Percentiles rank a stretch among this genome's conserved stretches.
These are phyloP conservation scores for Stenocarpella maydis DNA, from an alignment of 2,329 filamentous ascomycete genomes.

Conservation along the genomic window DNA sequence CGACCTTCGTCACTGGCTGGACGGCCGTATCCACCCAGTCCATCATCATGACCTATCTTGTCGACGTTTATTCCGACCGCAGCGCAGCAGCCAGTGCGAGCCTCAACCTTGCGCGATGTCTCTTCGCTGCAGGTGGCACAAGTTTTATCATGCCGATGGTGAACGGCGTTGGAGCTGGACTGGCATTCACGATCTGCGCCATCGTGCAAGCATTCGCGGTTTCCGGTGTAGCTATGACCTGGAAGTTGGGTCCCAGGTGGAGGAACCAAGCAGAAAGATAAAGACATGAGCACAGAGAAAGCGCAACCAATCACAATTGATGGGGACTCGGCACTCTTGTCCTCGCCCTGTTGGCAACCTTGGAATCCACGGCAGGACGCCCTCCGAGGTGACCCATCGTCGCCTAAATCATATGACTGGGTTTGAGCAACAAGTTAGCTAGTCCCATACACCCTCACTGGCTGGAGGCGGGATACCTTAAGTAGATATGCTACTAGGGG, in stretches of 20 bases:
- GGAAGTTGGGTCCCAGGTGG: background rate
- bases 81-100: constrained; percentile 64
- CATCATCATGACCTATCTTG: constrained; percentile 55
- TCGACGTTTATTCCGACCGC: constrained; percentile 63
- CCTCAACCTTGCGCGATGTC: constrained; percentile 64
- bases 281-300: background rate
- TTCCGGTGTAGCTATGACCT: background rate
- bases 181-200: constrained; percentile 59
- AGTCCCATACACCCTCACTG: too few species aligned
- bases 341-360: too few species aligned
- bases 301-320: too few species aligned
- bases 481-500: too few species aligned
- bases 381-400: too few species aligned
- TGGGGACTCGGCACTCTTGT: too few species aligned
- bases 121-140: constrained; percentile 62
- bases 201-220: constrained; percentile 46
- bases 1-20: constrained; percentile 58
- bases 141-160: constrained; percentile 62
- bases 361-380: too few species aligned
- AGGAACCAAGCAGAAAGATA: background rate
- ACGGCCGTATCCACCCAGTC: constrained; percentile 62
- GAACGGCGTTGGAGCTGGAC: constrained; percentile 58
- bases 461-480: too few species aligned
- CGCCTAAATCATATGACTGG: too few species aligned
- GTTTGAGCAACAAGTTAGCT: too few species aligned